Evolutionary conservation across 2,329 filamentous ascomycete species (phyloP).

Genomic region (Epichloe uncinata): DNA sequence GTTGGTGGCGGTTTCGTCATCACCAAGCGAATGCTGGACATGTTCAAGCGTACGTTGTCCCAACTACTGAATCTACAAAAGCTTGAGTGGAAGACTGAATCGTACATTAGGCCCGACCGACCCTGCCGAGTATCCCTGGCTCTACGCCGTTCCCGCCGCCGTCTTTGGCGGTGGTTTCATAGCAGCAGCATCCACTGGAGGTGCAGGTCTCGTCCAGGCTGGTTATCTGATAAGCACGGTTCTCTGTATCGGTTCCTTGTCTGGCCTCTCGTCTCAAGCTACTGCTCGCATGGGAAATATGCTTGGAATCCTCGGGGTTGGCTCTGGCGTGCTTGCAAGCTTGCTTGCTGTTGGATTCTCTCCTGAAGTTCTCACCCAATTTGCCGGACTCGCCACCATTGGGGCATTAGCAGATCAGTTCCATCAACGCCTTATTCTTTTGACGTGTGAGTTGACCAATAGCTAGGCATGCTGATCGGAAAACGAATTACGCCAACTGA

Average conservation of each 20-base stretch:
- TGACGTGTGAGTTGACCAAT: conserved; percentile 1
- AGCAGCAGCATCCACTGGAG: conserved; percentile 66
- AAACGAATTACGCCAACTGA: conserved; percentile 80
- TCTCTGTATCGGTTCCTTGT: conserved; percentile 74
- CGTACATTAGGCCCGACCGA: conserved; percentile 53
- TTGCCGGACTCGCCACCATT: conserved; percentile 58
- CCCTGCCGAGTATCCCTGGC: conserved; percentile 76
- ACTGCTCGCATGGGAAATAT: conserved; percentile 79
- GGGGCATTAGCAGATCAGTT: conserved; percentile 48
- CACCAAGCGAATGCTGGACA: conserved; percentile 86
- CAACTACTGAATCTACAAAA: no score
- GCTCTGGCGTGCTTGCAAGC: conserved; percentile 70
- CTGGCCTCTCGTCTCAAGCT: conserved; percentile 65
- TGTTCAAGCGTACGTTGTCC: conserved; percentile 55
- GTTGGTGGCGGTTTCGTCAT: conserved; percentile 83
- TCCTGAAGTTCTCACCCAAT: conserved; percentile 65
- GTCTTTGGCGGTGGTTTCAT: conserved; percentile 73
- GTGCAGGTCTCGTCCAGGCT: conserved; percentile 73
- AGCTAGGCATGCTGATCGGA: conserved; percentile 56
- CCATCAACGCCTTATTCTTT: conserved; percentile 4
- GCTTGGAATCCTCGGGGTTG: conserved; percentile 74
- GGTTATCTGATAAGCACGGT: conserved; percentile 78
- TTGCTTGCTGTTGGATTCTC: conserved; percentile 70
- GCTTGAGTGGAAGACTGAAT: conserved; percentile 7
- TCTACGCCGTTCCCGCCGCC: conserved; percentile 65